A percentile compares a stretch with the other conserved stretches of the same genome.
phyloP scores from a whole-genome alignment of 1,284 basidiomycete genomes.

The Tilletiopsis washingtonensis region DNA sequence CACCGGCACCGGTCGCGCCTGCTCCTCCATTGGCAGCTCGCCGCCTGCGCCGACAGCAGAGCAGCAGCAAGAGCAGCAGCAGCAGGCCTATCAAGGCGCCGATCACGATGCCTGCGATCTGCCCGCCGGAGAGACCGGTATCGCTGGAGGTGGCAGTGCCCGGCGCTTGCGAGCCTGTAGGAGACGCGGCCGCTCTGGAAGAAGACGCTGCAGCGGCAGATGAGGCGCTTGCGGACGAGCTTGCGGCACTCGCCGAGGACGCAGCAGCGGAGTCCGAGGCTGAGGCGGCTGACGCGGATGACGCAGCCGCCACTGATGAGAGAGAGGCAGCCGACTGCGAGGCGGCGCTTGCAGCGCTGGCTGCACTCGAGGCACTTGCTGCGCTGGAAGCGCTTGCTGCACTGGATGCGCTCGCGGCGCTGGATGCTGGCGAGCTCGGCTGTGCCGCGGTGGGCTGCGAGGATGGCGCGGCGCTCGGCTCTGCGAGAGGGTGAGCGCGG shows the following conservation, averaged over 20 bases:
- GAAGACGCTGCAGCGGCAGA: background rate
- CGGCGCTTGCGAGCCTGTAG: background rate
- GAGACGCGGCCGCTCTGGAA: background rate
- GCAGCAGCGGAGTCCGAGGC: background rate
- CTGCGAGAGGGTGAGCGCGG: too few relatives aligned
- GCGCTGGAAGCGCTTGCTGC: too few relatives aligned
- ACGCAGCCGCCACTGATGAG: background rate
- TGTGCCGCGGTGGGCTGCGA: too few relatives aligned
- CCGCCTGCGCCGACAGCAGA: conserved; percentile 20
- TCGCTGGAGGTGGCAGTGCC: conserved; percentile 1
- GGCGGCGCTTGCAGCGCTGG: too few relatives aligned
- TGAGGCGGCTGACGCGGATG: conserved; percentile 2
- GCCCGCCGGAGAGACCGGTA: conserved; percentile 19
- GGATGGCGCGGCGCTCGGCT: too few relatives aligned
- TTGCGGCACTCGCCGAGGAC: background rate
- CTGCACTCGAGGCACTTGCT: too few relatives aligned
- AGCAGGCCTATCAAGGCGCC: conserved; percentile 20
- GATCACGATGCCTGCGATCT: conserved; percentile 33
- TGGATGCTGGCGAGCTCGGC: too few relatives aligned
- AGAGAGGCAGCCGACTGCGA: background rate
- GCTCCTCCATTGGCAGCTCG: conserved; percentile 6
- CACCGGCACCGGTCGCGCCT: background rate
- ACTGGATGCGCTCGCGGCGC: too few relatives aligned
- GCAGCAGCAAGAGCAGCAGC: conserved; percentile 16
- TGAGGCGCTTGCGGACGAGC: background rate